These are phyloP conservation scores for Aspergillus pseudoglaucus DNA, from an alignment of 2,329 filamentous ascomycete genomes.

Conservation along the genomic window DNA sequence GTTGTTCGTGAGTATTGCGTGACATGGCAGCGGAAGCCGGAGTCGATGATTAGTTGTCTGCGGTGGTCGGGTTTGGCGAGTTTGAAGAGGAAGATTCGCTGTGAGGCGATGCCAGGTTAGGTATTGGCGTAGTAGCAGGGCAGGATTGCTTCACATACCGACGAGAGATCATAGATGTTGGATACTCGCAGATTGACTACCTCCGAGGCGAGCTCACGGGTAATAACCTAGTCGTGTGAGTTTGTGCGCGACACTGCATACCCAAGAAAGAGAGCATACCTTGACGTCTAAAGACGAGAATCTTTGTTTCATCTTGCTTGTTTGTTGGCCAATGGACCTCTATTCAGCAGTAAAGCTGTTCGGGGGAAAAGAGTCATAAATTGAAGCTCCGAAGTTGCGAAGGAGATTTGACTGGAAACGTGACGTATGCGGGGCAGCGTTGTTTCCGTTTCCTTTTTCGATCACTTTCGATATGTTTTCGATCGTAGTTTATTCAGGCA, in stretches of 20 bases:
- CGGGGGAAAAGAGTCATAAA: conserved; percentile 11
- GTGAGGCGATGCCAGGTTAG: not conserved
- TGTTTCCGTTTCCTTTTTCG: not conserved
- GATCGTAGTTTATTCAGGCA: too few species aligned
- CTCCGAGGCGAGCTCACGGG: conserved; percentile 76
- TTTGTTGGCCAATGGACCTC: conserved; percentile 7
- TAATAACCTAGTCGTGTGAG: conserved; percentile 64
- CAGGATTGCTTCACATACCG: conserved; percentile 39
- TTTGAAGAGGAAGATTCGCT: conserved; percentile 90
- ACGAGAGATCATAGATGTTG: conserved; percentile 94
- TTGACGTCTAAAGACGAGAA: conserved; percentile 55
- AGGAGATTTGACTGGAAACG: conserved; percentile 8
- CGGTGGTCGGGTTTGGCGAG: conserved; percentile 85
- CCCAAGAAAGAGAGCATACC: conserved; percentile 27
- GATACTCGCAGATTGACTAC: conserved; percentile 74
- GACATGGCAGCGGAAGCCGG: conserved; percentile 90
- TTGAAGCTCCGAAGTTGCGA: conserved; percentile 9
- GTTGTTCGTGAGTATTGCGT: conserved; percentile 86
- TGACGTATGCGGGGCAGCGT: conserved; percentile 35
- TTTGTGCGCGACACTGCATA: not conserved
- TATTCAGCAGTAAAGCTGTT: not conserved
- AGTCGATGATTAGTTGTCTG: conserved; percentile 87
- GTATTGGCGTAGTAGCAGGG: not conserved
- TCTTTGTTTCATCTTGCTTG: conserved; percentile 49
- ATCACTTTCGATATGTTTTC: not conserved